These are phyloP conservation scores for Alternaria triticina DNA, from an alignment of 2,329 filamentous ascomycete genomes.

Conservation along the genomic window DNA sequence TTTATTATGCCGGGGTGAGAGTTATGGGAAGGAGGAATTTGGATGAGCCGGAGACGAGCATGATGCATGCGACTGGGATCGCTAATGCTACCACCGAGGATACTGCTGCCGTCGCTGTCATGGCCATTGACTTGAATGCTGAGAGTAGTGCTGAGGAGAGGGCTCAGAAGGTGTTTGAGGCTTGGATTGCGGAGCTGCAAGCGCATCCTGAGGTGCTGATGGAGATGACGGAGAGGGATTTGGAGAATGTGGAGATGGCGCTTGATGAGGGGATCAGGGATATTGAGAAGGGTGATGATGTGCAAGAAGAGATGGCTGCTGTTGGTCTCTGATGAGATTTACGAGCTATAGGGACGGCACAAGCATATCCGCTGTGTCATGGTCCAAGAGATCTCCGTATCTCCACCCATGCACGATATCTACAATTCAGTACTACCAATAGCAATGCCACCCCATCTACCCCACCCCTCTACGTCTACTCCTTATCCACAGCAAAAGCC, in stretches of 20 bases:
- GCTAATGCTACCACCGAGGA: not conserved
- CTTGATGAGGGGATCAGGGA: not conserved
- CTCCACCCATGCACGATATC: not conserved
- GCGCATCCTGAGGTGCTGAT: not conserved
- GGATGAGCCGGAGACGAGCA: not conserved
- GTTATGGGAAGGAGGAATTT: not conserved
- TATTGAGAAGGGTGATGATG: not conserved
- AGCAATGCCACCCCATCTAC: not conserved
- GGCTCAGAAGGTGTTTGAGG: not conserved
- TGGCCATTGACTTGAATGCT: not conserved
- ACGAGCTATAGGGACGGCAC: not conserved
- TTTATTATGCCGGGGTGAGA: not conserved
- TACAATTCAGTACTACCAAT: no score
- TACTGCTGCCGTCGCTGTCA: not conserved
- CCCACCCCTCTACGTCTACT: slow-evolving; percentile 11
- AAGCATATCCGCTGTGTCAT: not conserved
- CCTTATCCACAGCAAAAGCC: slow-evolving; percentile 55
- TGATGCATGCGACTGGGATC: not conserved
- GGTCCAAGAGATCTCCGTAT: not conserved
- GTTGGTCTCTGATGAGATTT: fast-evolving
- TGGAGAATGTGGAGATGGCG: not conserved
- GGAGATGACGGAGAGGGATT: not conserved
- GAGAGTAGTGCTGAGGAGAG: not conserved
- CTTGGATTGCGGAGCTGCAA: not conserved
- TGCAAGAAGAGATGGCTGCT: not conserved